Percentiles rank a stretch among this genome's conserved stretches.
Evolutionary conservation across 306 rosid genomes (phyloP).

Genomic region (Gleditsia sinensis): DNA sequence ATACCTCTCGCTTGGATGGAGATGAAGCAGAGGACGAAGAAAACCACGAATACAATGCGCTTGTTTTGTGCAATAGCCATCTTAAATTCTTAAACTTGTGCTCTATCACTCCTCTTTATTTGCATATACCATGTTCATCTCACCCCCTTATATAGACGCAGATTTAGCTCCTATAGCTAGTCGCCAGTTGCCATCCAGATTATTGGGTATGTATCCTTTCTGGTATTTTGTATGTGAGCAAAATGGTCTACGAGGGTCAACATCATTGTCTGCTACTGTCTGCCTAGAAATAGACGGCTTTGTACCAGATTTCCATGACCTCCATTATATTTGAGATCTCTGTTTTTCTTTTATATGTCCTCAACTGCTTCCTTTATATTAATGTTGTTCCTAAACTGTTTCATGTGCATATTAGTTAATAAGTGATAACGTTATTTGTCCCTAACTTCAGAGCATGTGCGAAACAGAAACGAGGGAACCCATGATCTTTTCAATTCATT

Average conservation of each 20-base stretch:
- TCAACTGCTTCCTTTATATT: not conserved
- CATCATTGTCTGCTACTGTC: conserved; percentile 72
- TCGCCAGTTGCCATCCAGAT: conserved; percentile 20
- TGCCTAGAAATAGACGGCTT: conserved; percentile 30
- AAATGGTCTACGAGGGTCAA: conserved; percentile 49
- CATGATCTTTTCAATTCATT: too few species aligned
- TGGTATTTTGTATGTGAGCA: conserved; percentile 45
- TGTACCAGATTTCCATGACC: conserved; percentile 17
- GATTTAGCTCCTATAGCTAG: not conserved
- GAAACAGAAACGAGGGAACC: not conserved
- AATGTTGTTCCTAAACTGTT: not conserved
- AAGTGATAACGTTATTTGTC: not conserved
- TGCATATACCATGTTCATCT: conserved; percentile 9
- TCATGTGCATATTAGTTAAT: not conserved
- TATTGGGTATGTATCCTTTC: conserved; percentile 28
- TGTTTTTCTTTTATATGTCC: too few species aligned
- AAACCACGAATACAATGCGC: conserved; percentile 46
- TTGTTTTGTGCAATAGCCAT: conserved; percentile 51
- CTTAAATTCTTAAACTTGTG: not conserved
- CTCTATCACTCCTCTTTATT: not conserved
- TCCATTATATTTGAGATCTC: not conserved
- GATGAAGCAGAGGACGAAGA: conserved; percentile 61
- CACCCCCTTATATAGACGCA: conserved; percentile 43
- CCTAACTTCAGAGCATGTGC: not conserved
- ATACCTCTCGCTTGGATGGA: conserved; percentile 63